Base-by-base conservation (phyloP, 2,329 filamentous ascomycete genomes). In the Alternaria burnsii region DNA sequence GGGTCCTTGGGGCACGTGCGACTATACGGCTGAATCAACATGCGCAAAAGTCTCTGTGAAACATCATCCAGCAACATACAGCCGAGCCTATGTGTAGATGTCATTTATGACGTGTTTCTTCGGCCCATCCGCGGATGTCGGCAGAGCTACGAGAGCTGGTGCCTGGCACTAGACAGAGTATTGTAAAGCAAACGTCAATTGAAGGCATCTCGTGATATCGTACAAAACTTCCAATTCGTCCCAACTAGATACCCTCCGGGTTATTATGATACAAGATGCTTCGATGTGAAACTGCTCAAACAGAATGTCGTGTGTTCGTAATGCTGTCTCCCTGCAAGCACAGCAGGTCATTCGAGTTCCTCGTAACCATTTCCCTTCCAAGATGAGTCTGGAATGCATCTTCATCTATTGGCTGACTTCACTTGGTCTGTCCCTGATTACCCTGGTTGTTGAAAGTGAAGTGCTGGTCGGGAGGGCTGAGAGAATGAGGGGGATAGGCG, bases 401-500 rank as follows among this genome's bases (percentile, higher is more conserved):
- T 1, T 34, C 14, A 10, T 22, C 14, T 11, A 7, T 10, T 22
- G 12, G 14, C 18, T 42, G n/a, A 11, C 16, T 8, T 55, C 42
- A 69, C 55, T 71, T 69, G 7, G 55, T 42, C 44, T 62, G 53
- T 16, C 58, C 65, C 44, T 68, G 66, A 32, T 61, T 53, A 36
- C 60, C 64, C 42, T 69, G 66, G 36, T 61, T 55, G 42, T 64
- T 55, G 42, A 63, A 71, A 9, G 57, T 46, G 46, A 67, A 68
- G n/a, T 63, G 50, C 58, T 70, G 68, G 40, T 72, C 68, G n/a
- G 65, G 48, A 20, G 59, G 48, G 50, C 43, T 56, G 2, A 65
- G 56, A 3, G 65, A 59, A 47, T 41, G 53, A 3, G 66, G 56
- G 2, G 66, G 59, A 36, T 62, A 68, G 43, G 58, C 58, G 51